These are phyloP conservation scores for Brassica napus DNA, from an alignment of 345 rosid genomes.

Conservation along the genomic window Da-Ae NC_063449.1:39223501-39224000, in stretches of 20 bases:
- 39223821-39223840: constrained; percentile 61
- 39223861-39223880: constrained; percentile 80
- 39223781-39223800: neutral
- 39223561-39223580: constrained; percentile 69
- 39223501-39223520: too few relatives aligned
- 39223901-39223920: constrained; percentile 93
- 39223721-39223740: constrained; percentile 67
- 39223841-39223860: constrained; percentile 64
- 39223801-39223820: neutral
- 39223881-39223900: constrained; percentile 91
- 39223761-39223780: neutral
- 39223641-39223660: neutral
- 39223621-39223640: constrained; percentile 72
- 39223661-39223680: neutral
- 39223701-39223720: constrained; percentile 51
- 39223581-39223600: constrained; percentile 77
- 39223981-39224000: neutral
- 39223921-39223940: constrained; percentile 85
- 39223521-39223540: constrained; percentile 77
- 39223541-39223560: constrained; percentile 82
- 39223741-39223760: constrained; percentile 77
- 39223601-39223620: constrained; percentile 71
- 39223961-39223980: constrained; percentile 3
- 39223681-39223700: neutral
- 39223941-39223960: constrained; percentile 33